Evolutionary conservation across 1,139 yeast genomes (phyloP).

Genomic region (Yamadazyma blattariae): DNA sequence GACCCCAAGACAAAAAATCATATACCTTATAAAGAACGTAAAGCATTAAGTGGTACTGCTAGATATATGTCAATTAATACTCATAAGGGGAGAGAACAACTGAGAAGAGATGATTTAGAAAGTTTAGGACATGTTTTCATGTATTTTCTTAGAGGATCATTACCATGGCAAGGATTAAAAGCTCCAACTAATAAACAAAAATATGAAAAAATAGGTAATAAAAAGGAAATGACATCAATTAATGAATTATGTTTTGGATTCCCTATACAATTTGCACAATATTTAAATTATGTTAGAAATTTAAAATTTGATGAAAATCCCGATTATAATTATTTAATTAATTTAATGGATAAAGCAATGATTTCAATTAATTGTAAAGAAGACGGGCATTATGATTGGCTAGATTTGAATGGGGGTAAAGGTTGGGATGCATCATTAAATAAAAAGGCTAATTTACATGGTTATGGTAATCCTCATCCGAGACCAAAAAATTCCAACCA

Average conservation of each 20-base stretch:
- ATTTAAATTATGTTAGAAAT: constrained; percentile 66
- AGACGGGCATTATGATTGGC: constrained; percentile 81
- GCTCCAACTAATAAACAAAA: constrained; percentile 82
- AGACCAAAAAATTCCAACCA: constrained; percentile 4
- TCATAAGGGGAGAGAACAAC: constrained; percentile 63
- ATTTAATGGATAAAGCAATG: constrained; percentile 44
- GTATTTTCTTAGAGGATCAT: constrained; percentile 59
- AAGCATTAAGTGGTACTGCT: constrained; percentile 64
- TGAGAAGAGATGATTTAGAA: constrained; percentile 62
- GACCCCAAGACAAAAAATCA: constrained; percentile 59
- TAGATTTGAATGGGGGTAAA: constrained; percentile 74
- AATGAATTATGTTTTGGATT: constrained; percentile 65
- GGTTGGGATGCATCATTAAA: constrained; percentile 83
- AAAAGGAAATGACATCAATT: constrained; percentile 69
- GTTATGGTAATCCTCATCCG: constrained; percentile 72
- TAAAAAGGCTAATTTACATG: constrained; percentile 78
- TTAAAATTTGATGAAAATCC: constrained; percentile 77
- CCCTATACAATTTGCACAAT: constrained; percentile 78
- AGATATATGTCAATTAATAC: constrained; percentile 66
- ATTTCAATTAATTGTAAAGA: constrained; percentile 29
- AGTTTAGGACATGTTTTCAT: constrained; percentile 64
- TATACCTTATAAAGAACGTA: constrained; percentile 61
- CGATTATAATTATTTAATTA: constrained; percentile 54
- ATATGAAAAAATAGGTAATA: constrained; percentile 79
- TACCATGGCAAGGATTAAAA: constrained; percentile 58